phyloP scores from a whole-genome alignment of 352 stramenopile species.

The Pythium dissotocum region DNA sequence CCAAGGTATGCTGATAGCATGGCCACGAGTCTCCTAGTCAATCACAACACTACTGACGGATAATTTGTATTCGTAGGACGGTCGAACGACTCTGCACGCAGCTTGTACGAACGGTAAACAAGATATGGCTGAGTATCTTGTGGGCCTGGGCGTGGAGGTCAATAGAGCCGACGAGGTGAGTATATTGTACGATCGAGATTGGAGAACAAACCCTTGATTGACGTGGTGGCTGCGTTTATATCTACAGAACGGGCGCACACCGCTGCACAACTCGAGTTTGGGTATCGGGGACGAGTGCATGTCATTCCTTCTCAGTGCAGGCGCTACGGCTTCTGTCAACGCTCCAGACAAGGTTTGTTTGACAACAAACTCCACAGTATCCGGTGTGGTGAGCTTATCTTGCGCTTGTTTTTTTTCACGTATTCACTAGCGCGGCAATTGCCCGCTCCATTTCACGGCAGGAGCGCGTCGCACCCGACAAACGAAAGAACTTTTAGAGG shows the following conservation, averaged over 20 bases:
- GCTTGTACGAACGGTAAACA: neutral
- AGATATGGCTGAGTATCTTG: neutral
- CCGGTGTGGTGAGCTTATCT: no score
- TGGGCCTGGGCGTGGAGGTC: neutral
- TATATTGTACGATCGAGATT: neutral
- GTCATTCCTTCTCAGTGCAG: neutral
- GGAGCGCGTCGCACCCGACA: neutral
- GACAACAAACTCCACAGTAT: no score
- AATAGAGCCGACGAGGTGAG: neutral
- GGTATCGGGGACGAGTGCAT: neutral
- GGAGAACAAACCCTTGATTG: no score
- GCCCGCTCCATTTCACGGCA: neutral
- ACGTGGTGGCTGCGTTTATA: no score
- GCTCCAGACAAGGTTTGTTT: neutral
- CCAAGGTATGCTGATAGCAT: neutral
- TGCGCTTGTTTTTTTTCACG: no score
- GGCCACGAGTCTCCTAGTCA: neutral
- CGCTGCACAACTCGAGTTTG: neutral
- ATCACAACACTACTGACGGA: neutral
- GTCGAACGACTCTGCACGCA: neutral
- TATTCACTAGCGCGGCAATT: neutral
- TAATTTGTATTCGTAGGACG: neutral
- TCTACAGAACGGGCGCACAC: neutral
- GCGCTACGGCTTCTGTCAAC: neutral
- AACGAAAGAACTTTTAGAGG: neutral